Evolutionary conservation across 1,284 basidiomycete genomes (phyloP).

Genomic region (Porodaedalea pini): DNA sequence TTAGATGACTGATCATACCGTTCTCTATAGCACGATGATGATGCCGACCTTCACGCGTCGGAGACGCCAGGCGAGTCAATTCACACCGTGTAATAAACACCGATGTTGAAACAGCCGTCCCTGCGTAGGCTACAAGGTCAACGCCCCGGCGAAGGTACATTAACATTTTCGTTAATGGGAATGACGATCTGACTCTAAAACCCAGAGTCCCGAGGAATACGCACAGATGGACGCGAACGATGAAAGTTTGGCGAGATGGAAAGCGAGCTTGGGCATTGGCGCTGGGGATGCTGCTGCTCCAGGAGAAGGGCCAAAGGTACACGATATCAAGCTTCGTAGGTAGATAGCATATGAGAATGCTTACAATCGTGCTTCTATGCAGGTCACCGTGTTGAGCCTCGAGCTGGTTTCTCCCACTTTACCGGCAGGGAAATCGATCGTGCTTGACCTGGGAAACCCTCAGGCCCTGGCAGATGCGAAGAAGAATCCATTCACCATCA

Average conservation of each 20-base stretch:
- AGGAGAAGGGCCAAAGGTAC: slow-evolving; percentile 61
- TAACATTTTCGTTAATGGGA: not conserved
- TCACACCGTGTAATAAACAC: not conserved
- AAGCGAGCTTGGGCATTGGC: slow-evolving; percentile 82
- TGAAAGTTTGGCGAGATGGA: slow-evolving; percentile 85
- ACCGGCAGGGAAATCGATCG: slow-evolving; percentile 57
- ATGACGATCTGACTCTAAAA: slow-evolving; percentile 30
- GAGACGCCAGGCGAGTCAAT: slow-evolving; percentile 17
- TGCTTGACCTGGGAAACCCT: slow-evolving; percentile 53
- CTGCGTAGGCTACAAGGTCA: slow-evolving; percentile 59
- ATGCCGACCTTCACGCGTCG: slow-evolving; percentile 18
- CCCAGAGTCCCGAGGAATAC: slow-evolving; percentile 67
- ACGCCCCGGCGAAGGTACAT: slow-evolving; percentile 9
- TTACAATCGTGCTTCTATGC: not conserved
- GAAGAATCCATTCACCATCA: slow-evolving; percentile 73
- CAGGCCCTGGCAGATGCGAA: slow-evolving; percentile 48
- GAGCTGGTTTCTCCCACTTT: slow-evolving; percentile 67
- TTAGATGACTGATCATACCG: not conserved
- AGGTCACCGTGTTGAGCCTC: slow-evolving; percentile 70
- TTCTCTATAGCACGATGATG: slow-evolving; percentile 15
- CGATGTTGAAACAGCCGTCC: not conserved
- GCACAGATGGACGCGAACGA: slow-evolving; percentile 79
- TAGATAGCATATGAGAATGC: slow-evolving; percentile 4
- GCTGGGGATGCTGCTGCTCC: slow-evolving; percentile 42
- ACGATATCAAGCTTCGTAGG: not conserved